Conservation (phyloP, 2,329 filamentous ascomycete species). For the Pezicula radicicola region DNA sequence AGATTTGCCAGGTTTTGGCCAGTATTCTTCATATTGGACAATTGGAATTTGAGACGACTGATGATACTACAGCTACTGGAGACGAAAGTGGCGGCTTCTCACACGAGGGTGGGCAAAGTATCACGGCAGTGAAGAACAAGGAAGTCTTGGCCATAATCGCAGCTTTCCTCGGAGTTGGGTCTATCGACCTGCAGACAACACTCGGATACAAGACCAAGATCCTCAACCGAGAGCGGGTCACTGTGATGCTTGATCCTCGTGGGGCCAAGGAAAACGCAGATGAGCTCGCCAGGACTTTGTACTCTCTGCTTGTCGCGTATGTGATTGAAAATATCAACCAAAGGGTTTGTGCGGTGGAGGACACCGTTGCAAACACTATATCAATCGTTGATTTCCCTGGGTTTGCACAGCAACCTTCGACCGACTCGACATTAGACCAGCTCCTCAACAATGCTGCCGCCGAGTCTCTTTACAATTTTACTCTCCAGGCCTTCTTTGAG, state of each 20-base stretch:
- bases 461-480: constrained; percentile 89
- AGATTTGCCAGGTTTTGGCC: constrained; percentile 93
- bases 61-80: constrained; percentile 72
- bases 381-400: constrained; percentile 96
- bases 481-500: constrained; percentile 94
- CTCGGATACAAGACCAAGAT: constrained; percentile 97
- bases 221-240: constrained; percentile 93
- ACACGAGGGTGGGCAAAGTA: constrained; percentile 83
- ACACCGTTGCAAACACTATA: constrained; percentile 87
- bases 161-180: constrained; percentile 87
- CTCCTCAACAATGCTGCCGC: constrained; percentile 92
- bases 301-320: constrained; percentile 90
- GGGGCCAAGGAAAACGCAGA: constrained; percentile 91
- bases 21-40: constrained; percentile 97
- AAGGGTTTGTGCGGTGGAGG: constrained; percentile 80
- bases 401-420: constrained; percentile 82
- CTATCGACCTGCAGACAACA: constrained; percentile 79
- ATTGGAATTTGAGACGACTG: constrained; percentile 84
- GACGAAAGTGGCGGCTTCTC: constrained; percentile 97
- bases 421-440: constrained; percentile 84
- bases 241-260: constrained; percentile 91
- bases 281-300: constrained; percentile 88
- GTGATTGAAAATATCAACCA: constrained; percentile 93
- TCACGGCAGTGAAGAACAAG: constrained; percentile 90
- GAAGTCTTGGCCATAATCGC: constrained; percentile 83